Evolutionary conservation across 2,329 filamentous ascomycete genomes (phyloP).

Genomic region (Diaporthe sp.): DNA sequence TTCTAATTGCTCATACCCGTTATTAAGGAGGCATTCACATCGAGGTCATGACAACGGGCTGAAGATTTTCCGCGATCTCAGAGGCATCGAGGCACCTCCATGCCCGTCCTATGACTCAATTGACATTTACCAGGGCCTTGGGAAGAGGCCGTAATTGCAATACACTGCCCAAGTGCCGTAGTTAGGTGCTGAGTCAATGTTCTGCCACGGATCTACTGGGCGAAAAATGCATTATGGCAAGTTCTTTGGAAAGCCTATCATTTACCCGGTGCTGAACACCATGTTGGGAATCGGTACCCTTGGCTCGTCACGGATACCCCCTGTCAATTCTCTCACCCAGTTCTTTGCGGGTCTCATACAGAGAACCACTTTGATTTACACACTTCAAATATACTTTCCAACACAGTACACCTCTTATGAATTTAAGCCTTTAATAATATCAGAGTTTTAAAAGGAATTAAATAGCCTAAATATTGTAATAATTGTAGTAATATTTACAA

Average conservation of each 20-base stretch:
- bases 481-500: not conserved
- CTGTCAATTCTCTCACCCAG: not conserved
- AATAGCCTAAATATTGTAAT: not conserved
- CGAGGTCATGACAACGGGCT: not conserved
- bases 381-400: not conserved
- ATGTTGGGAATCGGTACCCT: constrained; percentile 9
- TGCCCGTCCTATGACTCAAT: not conserved
- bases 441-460: not conserved
- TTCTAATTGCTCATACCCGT: not conserved
- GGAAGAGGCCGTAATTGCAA: not conserved
- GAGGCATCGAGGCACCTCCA: not conserved
- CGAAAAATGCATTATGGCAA: not conserved
- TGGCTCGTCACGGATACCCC: not conserved
- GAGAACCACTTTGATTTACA: not conserved
- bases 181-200: not conserved
- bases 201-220: constrained; percentile 3
- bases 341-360: not conserved
- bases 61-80: not conserved
- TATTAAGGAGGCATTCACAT: not conserved
- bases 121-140: not conserved
- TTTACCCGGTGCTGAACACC: constrained; percentile 18
- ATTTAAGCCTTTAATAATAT: not conserved
- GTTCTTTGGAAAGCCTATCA: constrained; percentile 6
- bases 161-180: not conserved
- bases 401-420: no score